phyloP scores from a whole-genome alignment of 192 early-diverging fungal genomes.

The Podila epigama region DNA sequence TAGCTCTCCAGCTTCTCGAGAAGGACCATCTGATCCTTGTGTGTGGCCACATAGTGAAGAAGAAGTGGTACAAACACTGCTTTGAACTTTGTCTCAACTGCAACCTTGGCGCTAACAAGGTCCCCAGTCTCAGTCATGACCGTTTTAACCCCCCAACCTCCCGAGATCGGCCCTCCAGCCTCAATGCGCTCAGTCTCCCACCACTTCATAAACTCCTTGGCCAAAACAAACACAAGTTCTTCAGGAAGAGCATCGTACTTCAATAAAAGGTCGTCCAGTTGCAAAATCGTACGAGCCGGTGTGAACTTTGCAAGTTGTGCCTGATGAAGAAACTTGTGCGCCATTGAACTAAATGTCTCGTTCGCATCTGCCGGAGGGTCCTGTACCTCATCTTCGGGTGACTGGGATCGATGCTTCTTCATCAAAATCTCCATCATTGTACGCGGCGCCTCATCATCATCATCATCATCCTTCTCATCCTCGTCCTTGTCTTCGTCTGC shows the following conservation, averaged over 20 bases:
- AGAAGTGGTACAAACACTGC: constrained; percentile 30
- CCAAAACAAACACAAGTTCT: constrained; percentile 26
- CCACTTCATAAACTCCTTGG: constrained; percentile 41
- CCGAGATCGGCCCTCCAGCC: constrained; percentile 28
- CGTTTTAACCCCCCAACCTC: constrained; percentile 30
- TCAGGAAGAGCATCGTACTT: constrained; percentile 36
- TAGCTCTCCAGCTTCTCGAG: constrained; percentile 33
- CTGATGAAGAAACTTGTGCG: constrained; percentile 44
- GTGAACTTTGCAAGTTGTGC: constrained; percentile 33
- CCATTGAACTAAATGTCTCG: constrained; percentile 49
- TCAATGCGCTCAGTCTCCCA: constrained; percentile 37
- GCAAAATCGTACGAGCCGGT: constrained; percentile 34
- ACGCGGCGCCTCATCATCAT: constrained; percentile 25
- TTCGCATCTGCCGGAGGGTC: constrained; percentile 37
- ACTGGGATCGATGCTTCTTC: constrained; percentile 29
- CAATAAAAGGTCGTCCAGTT: constrained; percentile 39
- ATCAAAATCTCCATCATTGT: constrained; percentile 49
- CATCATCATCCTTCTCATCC: constrained; percentile 2
- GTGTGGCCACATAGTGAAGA: constrained; percentile 35
- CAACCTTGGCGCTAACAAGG: constrained; percentile 24
- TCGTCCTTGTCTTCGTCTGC: constrained; percentile 7
- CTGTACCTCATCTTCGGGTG: constrained; percentile 25
- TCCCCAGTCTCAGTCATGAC: constrained; percentile 17
- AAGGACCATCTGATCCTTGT: constrained; percentile 27
- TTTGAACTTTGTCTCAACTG: constrained; percentile 38